Base-by-base conservation (phyloP, 768 basidiomycete species). In the Terana coerulea region DNA sequence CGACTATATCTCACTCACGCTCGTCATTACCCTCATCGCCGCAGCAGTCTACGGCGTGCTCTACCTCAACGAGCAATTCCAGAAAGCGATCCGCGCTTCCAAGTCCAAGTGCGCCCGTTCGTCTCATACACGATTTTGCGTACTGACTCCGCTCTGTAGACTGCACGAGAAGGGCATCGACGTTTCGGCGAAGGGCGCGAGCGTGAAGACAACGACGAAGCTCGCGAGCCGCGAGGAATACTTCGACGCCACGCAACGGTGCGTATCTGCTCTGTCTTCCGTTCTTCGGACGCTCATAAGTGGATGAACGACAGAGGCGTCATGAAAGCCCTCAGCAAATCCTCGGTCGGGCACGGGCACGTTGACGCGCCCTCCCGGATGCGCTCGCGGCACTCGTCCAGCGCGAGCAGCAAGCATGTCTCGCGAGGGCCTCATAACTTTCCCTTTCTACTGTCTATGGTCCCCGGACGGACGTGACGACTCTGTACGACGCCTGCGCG, bases 231-330 rank as follows among this genome's bases (percentile, higher is more conserved):
- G 53, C 24, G 57, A 55, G 42, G 31, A 52, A 6, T 58, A 55
- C 35, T 22, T 54, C 11, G 57, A 58, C 34, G 53, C 61, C 31
- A 57, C 56, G 14, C 56, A 57, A 29, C 40, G 56, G 56, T 57
- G 25, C 21, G 56, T 49, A 8, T 17, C 17, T 26, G 15, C 6
- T 44, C 14, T 17, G 11, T n/a, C 22, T 26, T 34, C 9, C 17
- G 10, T 34, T 17, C 14, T 7, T 25, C 41, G 15, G 17, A 26
- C 29, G 24, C 15, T 37, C 15, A 24, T 33, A 33, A n/a, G 25
- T n/a, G n/a, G 34, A 30, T 26, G 15, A n/a, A n/a, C 29, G 28
- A 2, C 36, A 57, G 56, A 24, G 56, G 56, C 22, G 49, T 57
- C 49, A 51, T 57, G 34, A 57, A 57, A 31, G 48, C 51, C 12